Evolutionary conservation across 2,329 filamentous ascomycete species (phyloP).

Genomic region (Tolypocladium paradoxum): DNA sequence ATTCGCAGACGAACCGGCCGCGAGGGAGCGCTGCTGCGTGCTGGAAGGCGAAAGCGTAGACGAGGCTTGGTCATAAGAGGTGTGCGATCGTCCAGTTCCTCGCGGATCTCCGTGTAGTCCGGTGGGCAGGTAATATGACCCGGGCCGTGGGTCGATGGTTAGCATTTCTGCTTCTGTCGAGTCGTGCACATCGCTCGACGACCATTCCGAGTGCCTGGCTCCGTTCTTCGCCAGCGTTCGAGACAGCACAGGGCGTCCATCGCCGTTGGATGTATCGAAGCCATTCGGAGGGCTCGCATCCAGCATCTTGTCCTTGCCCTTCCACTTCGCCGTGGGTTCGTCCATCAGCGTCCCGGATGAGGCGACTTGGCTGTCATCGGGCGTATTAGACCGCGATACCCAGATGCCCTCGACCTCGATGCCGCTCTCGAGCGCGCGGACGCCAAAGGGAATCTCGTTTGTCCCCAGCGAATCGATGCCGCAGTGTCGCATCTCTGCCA

Average conservation of each 20-base stretch:
- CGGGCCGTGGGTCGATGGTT: neutral
- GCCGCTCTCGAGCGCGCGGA: constrained; percentile 74
- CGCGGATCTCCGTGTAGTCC: neutral
- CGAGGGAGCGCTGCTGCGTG: neutral
- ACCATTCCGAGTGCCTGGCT: neutral
- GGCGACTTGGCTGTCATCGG: constrained; percentile 13
- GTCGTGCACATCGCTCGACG: neutral
- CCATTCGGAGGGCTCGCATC: neutral
- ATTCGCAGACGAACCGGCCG: neutral
- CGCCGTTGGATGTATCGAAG: neutral
- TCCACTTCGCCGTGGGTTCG: constrained; percentile 5
- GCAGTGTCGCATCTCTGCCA: constrained; percentile 42
- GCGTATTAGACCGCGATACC: constrained; percentile 46
- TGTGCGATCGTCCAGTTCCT: neutral
- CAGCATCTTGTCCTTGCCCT: constrained; percentile 12
- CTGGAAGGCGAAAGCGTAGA: neutral
- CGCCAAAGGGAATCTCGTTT: constrained; percentile 71
- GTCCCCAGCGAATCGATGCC: constrained; percentile 29
- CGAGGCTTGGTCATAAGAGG: neutral
- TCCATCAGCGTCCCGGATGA: constrained; percentile 14
- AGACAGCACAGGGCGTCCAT: neutral
- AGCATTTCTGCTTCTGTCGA: neutral
- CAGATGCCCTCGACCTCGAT: constrained; percentile 79
- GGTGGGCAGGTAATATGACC: neutral
- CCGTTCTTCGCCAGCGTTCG: neutral